Conservation (phyloP, 2,329 filamentous ascomycete species). For the Calonectria pauciramosa region DNA sequence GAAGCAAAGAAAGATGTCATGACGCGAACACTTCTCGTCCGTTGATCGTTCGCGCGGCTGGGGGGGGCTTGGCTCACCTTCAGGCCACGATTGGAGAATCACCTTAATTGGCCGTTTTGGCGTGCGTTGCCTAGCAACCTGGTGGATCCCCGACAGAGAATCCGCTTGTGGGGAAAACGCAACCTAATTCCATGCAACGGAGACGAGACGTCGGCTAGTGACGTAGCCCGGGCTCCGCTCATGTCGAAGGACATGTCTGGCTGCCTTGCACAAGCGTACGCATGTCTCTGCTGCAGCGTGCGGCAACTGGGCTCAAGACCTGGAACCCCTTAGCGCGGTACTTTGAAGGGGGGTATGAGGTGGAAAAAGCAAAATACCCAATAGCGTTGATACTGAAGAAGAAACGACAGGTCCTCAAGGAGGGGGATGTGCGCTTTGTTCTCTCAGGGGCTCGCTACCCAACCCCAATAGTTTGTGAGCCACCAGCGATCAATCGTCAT, state of each 20-base stretch:
- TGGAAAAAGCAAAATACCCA: neutral
- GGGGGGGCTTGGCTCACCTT: conserved; percentile 4
- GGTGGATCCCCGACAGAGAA: neutral
- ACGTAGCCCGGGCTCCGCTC: conserved; percentile 40
- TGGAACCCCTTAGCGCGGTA: neutral
- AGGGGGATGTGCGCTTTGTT: neutral
- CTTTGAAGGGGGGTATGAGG: neutral
- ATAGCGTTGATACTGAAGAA: neutral
- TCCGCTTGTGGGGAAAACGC: conserved; percentile 15
- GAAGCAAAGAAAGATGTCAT: neutral
- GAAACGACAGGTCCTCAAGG: neutral
- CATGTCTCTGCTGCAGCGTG: conserved; percentile 14
- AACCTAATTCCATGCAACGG: conserved; percentile 31
- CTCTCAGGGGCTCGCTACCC: conserved; percentile 4
- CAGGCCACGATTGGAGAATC: conserved; percentile 25
- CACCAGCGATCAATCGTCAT: neutral
- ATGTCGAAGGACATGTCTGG: conserved; percentile 13
- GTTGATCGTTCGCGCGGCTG: conserved; percentile 16
- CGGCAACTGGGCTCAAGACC: neutral
- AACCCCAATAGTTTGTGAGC: neutral
- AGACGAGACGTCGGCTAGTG: conserved; percentile 42
- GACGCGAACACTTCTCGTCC: conserved; percentile 19
- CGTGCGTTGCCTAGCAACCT: conserved; percentile 41
- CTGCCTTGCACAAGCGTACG: neutral
- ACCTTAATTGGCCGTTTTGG: conserved; percentile 23